These are phyloP conservation scores for Pelargonium citronellum DNA, from an alignment of 441 rosid genomes.

Conservation along the genomic window DNA sequence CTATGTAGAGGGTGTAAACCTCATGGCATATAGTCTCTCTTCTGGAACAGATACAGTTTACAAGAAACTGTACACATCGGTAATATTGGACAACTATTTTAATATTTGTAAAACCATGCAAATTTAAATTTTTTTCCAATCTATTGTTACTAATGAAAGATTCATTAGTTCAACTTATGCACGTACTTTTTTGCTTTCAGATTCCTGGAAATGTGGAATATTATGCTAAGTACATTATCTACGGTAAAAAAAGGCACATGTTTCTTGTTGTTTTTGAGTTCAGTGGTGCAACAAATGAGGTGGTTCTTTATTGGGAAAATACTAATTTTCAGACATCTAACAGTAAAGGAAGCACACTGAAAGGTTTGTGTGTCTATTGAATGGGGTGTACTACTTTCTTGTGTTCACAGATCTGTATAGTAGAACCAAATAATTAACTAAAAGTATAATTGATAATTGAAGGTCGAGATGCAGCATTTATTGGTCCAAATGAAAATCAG, in stretches of 20 bases:
- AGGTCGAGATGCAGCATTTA: conserved; percentile 96
- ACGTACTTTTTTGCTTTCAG: conserved; percentile 40
- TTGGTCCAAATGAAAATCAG: conserved; percentile 78
- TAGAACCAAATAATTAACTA: conserved; percentile 18
- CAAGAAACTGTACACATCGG: conserved; percentile 90
- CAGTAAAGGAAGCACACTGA: conserved; percentile 72
- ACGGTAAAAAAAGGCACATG: conserved; percentile 68
- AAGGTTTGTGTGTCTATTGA: conserved; percentile 46
- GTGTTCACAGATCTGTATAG: conserved; percentile 16
- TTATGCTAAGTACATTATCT: conserved; percentile 63
- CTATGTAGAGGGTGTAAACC: conserved; percentile 74
- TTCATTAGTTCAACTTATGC: conserved; percentile 13
- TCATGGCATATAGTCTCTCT: conserved; percentile 87
- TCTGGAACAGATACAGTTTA: conserved; percentile 73
- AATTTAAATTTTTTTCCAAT: neutral
- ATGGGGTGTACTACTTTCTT: conserved; percentile 12
- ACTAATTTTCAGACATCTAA: conserved; percentile 53
- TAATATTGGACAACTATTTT: conserved; percentile 28
- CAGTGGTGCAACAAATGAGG: conserved; percentile 77
- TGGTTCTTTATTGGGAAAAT: conserved; percentile 92
- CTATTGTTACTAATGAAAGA: neutral
- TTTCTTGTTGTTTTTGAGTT: conserved; percentile 89
- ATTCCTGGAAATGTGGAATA: conserved; percentile 80
- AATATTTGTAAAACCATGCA: neutral
- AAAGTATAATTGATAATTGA: conserved; percentile 21